Evolutionary conservation across 495 filamentous ascomycete species (phyloP).

Genomic region (Tuber indicum): DNA sequence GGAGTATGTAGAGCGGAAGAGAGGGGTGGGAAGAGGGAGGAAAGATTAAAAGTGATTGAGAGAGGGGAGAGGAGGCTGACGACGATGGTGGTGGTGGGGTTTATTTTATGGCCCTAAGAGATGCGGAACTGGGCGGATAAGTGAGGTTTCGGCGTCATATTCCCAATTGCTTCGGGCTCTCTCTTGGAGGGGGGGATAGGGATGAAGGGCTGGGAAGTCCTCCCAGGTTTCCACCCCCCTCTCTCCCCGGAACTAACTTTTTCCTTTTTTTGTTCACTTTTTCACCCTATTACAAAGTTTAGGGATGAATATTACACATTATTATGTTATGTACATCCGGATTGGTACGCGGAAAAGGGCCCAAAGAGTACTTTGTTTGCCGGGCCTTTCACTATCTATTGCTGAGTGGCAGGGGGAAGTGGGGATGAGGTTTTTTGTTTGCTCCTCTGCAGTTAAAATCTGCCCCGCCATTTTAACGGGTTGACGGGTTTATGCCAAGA

Average conservation of each 20-base stretch:
- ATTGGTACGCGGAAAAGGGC: background rate
- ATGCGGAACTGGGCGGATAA: slow-evolving; percentile 30
- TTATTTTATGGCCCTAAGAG: slow-evolving; percentile 32
- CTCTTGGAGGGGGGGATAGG: slow-evolving; percentile 10
- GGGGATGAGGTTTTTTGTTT: slow-evolving; percentile 5
- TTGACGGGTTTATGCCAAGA: slow-evolving; percentile 33
- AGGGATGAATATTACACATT: slow-evolving; percentile 3
- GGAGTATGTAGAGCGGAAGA: slow-evolving; percentile 14
- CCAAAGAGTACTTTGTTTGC: background rate
- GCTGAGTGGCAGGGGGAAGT: background rate
- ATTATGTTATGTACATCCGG: slow-evolving; percentile 4
- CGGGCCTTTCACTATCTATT: background rate
- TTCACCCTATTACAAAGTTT: background rate
- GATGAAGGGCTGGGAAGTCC: background rate
- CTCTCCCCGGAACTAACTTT: background rate
- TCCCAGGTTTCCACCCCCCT: background rate
- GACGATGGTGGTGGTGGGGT: slow-evolving; percentile 28
- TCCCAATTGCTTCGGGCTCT: slow-evolving; percentile 26
- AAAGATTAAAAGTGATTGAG: background rate
- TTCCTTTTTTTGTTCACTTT: slow-evolving; percentile 3
- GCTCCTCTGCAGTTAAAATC: background rate
- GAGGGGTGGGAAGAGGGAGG: slow-evolving; percentile 19
- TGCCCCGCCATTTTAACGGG: slow-evolving; percentile 7
- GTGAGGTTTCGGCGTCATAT: slow-evolving; percentile 23
- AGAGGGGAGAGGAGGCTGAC: slow-evolving; percentile 25